Evolutionary conservation across 768 basidiomycete species (phyloP).

Genomic region (Naganishia antarctica): DNA sequence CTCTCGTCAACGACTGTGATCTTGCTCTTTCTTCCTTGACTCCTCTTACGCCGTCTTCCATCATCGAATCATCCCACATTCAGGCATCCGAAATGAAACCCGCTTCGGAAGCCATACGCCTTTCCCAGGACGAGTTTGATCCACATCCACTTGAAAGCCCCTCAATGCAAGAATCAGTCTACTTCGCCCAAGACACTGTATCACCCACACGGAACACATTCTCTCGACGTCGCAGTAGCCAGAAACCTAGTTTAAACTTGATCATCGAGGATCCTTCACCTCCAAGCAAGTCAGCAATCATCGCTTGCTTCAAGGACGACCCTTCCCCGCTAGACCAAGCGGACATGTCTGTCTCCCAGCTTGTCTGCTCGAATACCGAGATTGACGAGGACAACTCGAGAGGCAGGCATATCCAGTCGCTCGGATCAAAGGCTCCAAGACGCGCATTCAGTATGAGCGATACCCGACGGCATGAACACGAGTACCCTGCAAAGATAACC

Average conservation of each 20-base stretch:
- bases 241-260: background rate
- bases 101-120: too few relatives aligned
- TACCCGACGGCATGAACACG: background rate
- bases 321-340: background rate
- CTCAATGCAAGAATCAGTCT: too few relatives aligned
- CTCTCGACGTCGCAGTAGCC: constrained; percentile 4
- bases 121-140: too few relatives aligned
- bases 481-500: too few relatives aligned
- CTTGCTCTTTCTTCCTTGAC: too few relatives aligned
- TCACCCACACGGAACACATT: background rate
- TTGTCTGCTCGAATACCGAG: background rate
- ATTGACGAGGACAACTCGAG: background rate
- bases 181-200: background rate
- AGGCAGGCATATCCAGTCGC: background rate
- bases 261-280: constrained; percentile 5
- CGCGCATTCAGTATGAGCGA: constrained; percentile 3
- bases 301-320: background rate
- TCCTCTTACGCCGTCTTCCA: too few relatives aligned
- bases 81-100: too few relatives aligned
- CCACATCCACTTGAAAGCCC: too few relatives aligned
- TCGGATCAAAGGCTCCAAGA: background rate
- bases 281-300: background rate
- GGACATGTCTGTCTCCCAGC: background rate
- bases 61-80: too few relatives aligned
- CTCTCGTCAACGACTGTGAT: too few relatives aligned